Percentiles rank a stretch among this genome's conserved stretches.
Conservation (phyloP, 192 early-diverging fungal species). For the Hyaloraphidium curvatum region DNA sequence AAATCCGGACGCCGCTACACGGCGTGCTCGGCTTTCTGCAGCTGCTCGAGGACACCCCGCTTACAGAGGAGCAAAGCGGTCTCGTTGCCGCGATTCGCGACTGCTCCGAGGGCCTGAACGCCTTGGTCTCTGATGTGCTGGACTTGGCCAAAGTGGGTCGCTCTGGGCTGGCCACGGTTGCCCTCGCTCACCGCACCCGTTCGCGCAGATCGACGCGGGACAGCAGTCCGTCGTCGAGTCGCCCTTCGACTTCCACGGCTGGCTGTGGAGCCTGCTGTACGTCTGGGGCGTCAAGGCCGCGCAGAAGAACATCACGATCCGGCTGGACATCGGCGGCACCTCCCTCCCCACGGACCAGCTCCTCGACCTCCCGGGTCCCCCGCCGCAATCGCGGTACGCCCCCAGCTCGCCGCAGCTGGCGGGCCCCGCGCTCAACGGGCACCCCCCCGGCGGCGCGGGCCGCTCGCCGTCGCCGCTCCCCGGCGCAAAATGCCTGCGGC, state of each 20-base stretch:
- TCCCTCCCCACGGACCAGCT: no score
- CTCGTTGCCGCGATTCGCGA: not conserved
- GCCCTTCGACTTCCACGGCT: not conserved
- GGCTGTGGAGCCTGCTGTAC: no score
- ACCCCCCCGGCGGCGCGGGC: no score
- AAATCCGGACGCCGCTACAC: not conserved
- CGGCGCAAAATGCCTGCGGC: slow-evolving; percentile 32
- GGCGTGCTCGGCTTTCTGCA: not conserved
- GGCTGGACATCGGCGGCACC: not conserved
- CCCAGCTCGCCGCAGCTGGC: no score
- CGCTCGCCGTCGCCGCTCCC: slow-evolving; percentile 30
- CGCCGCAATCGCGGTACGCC: no score
- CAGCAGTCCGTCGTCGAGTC: not conserved
- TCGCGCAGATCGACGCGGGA: no score
- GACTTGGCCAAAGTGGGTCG: slow-evolving; percentile 1
- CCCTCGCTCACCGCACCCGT: no score
- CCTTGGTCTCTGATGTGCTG: not conserved
- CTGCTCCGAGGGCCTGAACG: not conserved
- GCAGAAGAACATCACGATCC: not conserved
- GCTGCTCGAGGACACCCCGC: not conserved
- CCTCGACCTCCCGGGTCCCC: no score
- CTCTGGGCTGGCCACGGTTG: no score
- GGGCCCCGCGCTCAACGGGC: no score
- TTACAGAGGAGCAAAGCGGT: not conserved
- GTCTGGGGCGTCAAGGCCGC: no score